Base-by-base conservation (phyloP, 768 basidiomycete genomes). In the Chalciporus pseudorubinellus region DNA sequence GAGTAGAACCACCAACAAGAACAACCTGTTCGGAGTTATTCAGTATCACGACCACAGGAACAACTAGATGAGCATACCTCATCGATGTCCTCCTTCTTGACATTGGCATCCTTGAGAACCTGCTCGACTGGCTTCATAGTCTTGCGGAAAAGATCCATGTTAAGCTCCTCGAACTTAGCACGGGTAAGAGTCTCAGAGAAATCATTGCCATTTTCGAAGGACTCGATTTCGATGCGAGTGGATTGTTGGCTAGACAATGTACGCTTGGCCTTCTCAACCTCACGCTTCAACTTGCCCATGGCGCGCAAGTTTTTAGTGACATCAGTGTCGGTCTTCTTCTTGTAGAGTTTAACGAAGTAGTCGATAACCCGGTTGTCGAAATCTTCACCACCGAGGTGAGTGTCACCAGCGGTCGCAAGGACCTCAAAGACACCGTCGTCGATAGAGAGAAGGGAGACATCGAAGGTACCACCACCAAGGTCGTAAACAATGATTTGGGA, bases 81-180 rank as follows among this genome's bases (percentile, higher is more conserved):
- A 58, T 95, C 83, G 46, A 99, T 75, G 58, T 93, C 89, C 62
- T 98, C 95, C 83, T 98, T 99, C 85, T 95, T 95, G 69, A 98
- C 87, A 61, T 88, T 88, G 58, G 95, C 89, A 65, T 98, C 95
- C 85, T 97, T 97, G 62, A 98, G 78, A 19, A 98, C 95, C 73
- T 98, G 95, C 72, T 98, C 95, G 55, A 98, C 95, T 57, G 95
- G 95, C 79, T 95, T 95, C 92, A 98, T 92, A 29, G 95, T 99
- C 83, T 95, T 95, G 66, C 95, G 82, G 89, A 99, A 99, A 46
- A 98, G 84, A 65, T 99, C 95, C 77, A 97, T 88, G 84, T 95
- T 97, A 59, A 98, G 80, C 72, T 98, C 95, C 72, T 98, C 95
- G 68, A 99, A 98, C 75, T 97, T 98, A 77, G 95, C 95, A 48